Percentiles rank a stretch among this genome's conserved stretches.
Evolutionary conservation across 371 early-diverging fungal species (phyloP).

Genomic region (Actinomortierella wolfii): DNA sequence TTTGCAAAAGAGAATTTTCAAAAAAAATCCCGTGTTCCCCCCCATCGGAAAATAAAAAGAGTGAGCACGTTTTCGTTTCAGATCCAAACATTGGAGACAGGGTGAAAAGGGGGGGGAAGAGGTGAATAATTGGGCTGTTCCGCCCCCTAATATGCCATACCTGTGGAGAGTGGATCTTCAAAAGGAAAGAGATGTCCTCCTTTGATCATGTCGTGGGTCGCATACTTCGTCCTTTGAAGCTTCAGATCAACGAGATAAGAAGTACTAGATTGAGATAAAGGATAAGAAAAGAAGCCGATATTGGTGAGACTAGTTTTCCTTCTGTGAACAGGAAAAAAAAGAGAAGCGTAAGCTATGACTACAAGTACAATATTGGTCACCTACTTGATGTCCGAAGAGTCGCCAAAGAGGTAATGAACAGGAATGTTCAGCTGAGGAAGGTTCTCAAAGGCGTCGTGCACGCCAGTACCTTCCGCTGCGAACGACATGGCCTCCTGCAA

Average conservation of each 20-base stretch:
- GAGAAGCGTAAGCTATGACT: not conserved
- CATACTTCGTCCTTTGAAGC: constrained; percentile 11
- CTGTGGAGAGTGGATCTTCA: too few species aligned
- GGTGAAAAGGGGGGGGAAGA: too few species aligned
- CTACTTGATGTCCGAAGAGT: constrained; percentile 34
- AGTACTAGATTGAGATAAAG: constrained; percentile 4
- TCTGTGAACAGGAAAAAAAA: not conserved
- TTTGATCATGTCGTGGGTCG: not conserved
- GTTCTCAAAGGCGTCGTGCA: constrained; percentile 25
- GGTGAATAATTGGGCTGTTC: too few species aligned
- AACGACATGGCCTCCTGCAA: constrained; percentile 38
- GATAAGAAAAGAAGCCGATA: not conserved
- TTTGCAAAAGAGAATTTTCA: too few species aligned
- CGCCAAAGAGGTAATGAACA: constrained; percentile 29
- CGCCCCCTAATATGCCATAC: too few species aligned
- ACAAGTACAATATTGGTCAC: constrained; percentile 3
- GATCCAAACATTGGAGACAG: too few species aligned
- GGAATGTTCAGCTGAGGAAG: constrained; percentile 25
- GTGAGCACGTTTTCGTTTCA: too few species aligned
- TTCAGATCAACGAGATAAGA: constrained; percentile 17
- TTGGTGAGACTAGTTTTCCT: not conserved
- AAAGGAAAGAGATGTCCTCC: too few species aligned
- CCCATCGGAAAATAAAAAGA: too few species aligned
- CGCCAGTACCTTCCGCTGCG: constrained; percentile 23
- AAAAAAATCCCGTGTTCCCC: too few species aligned